Conservation (phyloP, 2,329 filamentous ascomycete genomes). For the Exophiala bonariae region DNA sequence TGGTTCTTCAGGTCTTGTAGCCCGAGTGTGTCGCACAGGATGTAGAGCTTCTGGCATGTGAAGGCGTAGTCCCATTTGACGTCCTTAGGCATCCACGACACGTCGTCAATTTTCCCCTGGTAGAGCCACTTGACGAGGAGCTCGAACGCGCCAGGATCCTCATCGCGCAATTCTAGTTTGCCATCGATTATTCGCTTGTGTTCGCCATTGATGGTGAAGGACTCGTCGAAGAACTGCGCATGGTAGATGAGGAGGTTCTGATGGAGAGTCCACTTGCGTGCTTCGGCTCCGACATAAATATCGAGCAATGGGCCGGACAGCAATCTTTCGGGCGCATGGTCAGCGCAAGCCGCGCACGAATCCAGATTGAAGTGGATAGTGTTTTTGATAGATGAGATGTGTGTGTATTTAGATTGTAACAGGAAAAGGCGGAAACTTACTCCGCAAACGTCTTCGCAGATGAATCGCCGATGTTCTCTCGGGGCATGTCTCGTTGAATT, state of each 20-base stretch:
- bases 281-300: slow-evolving; percentile 49
- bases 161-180: slow-evolving; percentile 48
- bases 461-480: slow-evolving; percentile 45
- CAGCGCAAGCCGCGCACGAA: slow-evolving; percentile 15
- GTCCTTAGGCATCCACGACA: slow-evolving; percentile 45
- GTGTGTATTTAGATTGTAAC: too few relatives aligned
- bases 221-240: slow-evolving; percentile 46
- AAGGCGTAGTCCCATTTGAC: slow-evolving; percentile 57
- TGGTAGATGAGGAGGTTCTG: slow-evolving; percentile 55
- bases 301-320: slow-evolving; percentile 54
- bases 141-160: slow-evolving; percentile 54
- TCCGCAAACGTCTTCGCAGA: slow-evolving; percentile 53
- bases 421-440: slow-evolving; percentile 40
- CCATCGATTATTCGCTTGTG: slow-evolving; percentile 31
- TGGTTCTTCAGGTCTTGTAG: slow-evolving; percentile 53
- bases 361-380: slow-evolving; percentile 2
- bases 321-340: slow-evolving; percentile 39
- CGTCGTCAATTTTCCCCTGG: slow-evolving; percentile 53
- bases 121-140: slow-evolving; percentile 59
- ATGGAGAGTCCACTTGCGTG: slow-evolving; percentile 53
- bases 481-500: slow-evolving; percentile 1
- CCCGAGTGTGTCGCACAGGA: slow-evolving; percentile 53
- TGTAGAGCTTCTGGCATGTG: slow-evolving; percentile 54
- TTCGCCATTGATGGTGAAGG: slow-evolving; percentile 36
- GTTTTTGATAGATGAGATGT: not conserved